phyloP scores from a whole-genome alignment of 345 rosid species.

The Linum usitatissimum region DNA sequence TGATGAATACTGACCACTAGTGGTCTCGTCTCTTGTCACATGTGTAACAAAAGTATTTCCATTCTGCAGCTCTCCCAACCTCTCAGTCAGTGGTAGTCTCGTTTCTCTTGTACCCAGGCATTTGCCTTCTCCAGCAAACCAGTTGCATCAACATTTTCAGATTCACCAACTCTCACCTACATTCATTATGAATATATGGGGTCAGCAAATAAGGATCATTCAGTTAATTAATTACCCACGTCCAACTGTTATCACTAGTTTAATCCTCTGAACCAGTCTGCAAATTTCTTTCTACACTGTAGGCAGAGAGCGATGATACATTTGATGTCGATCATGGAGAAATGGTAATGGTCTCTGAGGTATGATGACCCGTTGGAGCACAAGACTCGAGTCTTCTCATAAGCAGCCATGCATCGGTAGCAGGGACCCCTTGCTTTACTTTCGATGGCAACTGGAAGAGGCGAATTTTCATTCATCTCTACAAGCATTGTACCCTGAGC shows the following conservation, averaged over 20 bases:
- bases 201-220: no score
- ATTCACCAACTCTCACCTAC: no score
- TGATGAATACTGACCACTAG: not conserved
- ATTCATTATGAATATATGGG: no score
- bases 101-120: not conserved
- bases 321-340: conserved; percentile 30
- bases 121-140: not conserved
- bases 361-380: conserved; percentile 10
- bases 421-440: conserved; percentile 58
- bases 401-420: conserved; percentile 68
- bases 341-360: conserved; percentile 23
- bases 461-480: conserved; percentile 45
- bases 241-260: no score
- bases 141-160: not conserved
- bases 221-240: no score
- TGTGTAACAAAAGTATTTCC: not conserved
- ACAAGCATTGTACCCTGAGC: conserved; percentile 65
- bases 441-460: conserved; percentile 58
- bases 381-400: conserved; percentile 41
- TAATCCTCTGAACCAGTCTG: no score
- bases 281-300: no score
- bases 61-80: no score
- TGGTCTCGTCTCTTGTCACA: not conserved
- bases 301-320: no score
- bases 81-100: no score